Evolutionary conservation across 345 rosid species (phyloP).

Genomic region (Citrus sinensis): DVS_A1.0 CM039163.1:378501-379000

Average conservation of each 20-base stretch:
- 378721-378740: not conserved
- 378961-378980: not conserved
- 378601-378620: constrained; percentile 18
- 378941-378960: not conserved
- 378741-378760: constrained; percentile 2
- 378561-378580: constrained; percentile 36
- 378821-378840: not conserved
- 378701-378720: not conserved
- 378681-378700: constrained; percentile 3
- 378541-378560: constrained; percentile 19
- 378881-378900: not conserved
- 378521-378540: constrained; percentile 7
- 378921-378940: not conserved
- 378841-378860: constrained; percentile 17
- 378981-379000: not conserved
- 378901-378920: not conserved
- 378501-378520: constrained; percentile 20
- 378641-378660: constrained; percentile 18
- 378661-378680: not conserved
- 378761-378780: constrained; percentile 9
- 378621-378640: constrained; percentile 34
- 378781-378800: constrained; percentile 19
- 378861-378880: constrained; percentile 13
- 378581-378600: constrained; percentile 6
- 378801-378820: not conserved